Evolutionary conservation across 2,329 filamentous ascomycete species (phyloP).

Genomic region (Fusarium armeniacum): DNA sequence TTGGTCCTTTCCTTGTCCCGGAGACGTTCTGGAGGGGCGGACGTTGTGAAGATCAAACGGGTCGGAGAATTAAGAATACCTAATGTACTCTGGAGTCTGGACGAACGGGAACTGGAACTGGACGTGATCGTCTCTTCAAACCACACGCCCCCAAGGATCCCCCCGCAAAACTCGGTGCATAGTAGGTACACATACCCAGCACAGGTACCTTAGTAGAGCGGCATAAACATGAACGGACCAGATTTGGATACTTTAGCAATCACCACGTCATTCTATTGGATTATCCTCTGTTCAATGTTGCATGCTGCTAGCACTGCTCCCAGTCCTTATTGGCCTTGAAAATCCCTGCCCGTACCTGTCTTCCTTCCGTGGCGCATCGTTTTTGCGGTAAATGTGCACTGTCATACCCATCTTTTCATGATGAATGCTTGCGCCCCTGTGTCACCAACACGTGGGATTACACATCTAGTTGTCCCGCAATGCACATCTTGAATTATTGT

Average conservation of each 20-base stretch:
- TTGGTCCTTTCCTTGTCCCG: background rate
- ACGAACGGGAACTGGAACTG: conserved; percentile 1
- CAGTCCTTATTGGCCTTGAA: conserved; percentile 16
- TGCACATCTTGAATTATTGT: background rate
- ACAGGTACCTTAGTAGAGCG: background rate
- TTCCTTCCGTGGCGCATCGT: background rate
- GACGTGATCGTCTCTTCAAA: conserved; percentile 4
- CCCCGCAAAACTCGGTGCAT: conserved; percentile 20
- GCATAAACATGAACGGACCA: conserved; percentile 18
- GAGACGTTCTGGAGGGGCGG: conserved; percentile 4
- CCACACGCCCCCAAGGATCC: conserved; percentile 26
- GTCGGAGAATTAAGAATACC: conserved; percentile 11
- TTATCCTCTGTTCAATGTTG: conserved; percentile 3
- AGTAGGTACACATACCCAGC: background rate
- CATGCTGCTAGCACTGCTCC: conserved; percentile 1
- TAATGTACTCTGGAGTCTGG: background rate
- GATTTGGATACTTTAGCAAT: conserved; percentile 19
- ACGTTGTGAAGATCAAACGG: conserved; percentile 14
- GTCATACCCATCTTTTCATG: conserved; percentile 20
- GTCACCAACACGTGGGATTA: conserved; percentile 24
- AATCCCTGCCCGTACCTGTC: conserved; percentile 8
- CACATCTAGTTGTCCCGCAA: background rate
- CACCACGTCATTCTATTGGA: conserved; percentile 25
- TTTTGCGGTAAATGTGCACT: conserved; percentile 2
- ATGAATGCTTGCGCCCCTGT: conserved; percentile 23